These are phyloP conservation scores for Aspergillus ostianus DNA, from an alignment of 495 filamentous ascomycete genomes.

Conservation along the genomic window DNA sequence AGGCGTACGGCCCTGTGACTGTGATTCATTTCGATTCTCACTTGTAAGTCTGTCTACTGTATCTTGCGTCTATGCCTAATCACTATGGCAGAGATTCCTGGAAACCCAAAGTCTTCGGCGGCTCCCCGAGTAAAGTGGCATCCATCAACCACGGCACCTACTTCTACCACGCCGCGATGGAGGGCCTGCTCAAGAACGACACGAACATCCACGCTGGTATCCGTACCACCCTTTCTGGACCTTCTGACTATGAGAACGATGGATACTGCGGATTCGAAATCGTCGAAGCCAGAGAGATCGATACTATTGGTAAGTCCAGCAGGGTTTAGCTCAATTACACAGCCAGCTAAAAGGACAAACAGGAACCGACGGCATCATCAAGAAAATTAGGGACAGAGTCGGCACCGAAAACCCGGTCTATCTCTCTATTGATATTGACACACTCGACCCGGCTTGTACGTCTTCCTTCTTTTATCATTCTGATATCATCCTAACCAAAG, in stretches of 20 bases:
- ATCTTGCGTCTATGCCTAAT: neutral
- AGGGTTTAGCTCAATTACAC: neutral
- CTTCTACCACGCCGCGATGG: conserved; percentile 65
- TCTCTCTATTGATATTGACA: conserved; percentile 85
- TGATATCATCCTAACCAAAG: too few relatives aligned
- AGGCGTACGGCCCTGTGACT: conserved; percentile 62
- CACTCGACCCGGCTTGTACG: conserved; percentile 78
- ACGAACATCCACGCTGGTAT: conserved; percentile 86
- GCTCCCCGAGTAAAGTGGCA: conserved; percentile 60
- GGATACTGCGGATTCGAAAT: conserved; percentile 78
- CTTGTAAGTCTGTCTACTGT: conserved; percentile 37
- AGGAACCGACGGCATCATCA: conserved; percentile 63
- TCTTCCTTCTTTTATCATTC: conserved; percentile 1
- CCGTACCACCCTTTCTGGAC: conserved; percentile 70
- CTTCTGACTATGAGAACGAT: conserved; percentile 78
- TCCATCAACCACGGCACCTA: conserved; percentile 84
- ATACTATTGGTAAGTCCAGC: conserved; percentile 64
- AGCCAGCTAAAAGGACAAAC: neutral
- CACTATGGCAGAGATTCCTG: conserved; percentile 52
- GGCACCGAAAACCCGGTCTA: conserved; percentile 73
- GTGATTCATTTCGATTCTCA: conserved; percentile 76
- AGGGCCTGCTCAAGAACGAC: conserved; percentile 77
- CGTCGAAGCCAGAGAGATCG: conserved; percentile 79
- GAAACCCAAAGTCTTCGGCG: conserved; percentile 70
- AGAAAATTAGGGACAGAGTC: conserved; percentile 71